These are phyloP conservation scores for Saturnispora halmiae DNA, from an alignment of 805 yeast genomes.

Conservation along the genomic window DNA sequence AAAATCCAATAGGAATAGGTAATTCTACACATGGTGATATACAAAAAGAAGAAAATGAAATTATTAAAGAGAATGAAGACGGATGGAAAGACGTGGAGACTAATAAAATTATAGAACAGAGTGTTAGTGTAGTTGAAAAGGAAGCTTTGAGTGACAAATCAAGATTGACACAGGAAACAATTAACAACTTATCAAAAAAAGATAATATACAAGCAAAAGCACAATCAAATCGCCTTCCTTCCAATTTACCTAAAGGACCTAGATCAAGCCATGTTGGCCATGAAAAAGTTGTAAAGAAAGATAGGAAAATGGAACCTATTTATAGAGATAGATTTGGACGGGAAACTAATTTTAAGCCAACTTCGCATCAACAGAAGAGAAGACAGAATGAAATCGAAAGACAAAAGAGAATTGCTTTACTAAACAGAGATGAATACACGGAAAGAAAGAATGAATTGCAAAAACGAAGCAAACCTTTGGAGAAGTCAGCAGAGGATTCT, in stretches of 20 bases:
- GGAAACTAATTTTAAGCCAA: background rate
- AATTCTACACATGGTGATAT: no score
- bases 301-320: background rate
- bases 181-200: no score
- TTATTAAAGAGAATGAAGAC: background rate
- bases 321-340: conserved; percentile 6
- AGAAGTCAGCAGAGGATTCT: no score
- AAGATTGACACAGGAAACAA: no score
- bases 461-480: conserved; percentile 27
- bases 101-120: no score
- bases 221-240: background rate
- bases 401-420: conserved; percentile 5
- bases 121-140: no score
- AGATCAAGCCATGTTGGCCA: no score
- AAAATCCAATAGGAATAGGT: no score
- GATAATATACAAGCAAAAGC: background rate
- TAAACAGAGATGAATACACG: conserved; percentile 3
- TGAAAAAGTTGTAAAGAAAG: conserved; percentile 6
- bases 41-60: background rate
- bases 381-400: conserved; percentile 4
- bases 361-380: background rate
- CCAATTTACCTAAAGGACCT: conserved; percentile 1
- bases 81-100: no score
- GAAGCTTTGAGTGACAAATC: no score
- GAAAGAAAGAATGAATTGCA: conserved; percentile 17